Evolutionary conservation across 257 asterid species (phyloP), one percentile per base, ranked within the genome.

Genomic region (Gentiana straminea): DNA sequence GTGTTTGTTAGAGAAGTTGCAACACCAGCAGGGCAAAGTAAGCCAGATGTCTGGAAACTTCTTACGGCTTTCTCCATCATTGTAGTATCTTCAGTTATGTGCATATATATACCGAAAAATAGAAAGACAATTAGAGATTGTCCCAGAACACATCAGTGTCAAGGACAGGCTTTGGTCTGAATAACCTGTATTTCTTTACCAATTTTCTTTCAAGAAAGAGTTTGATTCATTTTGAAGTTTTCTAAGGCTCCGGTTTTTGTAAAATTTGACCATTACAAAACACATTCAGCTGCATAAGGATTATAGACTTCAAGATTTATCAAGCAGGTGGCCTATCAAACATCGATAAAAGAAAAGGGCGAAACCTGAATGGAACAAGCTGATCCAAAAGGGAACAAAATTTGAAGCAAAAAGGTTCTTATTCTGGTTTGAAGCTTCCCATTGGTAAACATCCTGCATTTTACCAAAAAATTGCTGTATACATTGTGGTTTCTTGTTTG

Each of bases 381-480:
- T 61, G 44, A 86, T 71, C 97, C 99, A 92, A 77, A 92, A 54
- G 8, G 99, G 99, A 35, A 78, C 63, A 56, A 83, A 89, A 68
- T 89, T 89, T 65, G 95, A 89, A 2, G 94, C 93, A 60, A 74
- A 86, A 61, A 64, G 3, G 53, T 81, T 70, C 59, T 49, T 60
- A 55, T 89, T 89, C 69, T 81, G 99, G 74, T 66, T 59, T n/a
- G 83, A 70, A 55, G 77, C 70, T 11, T 67, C 74, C 93, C 86
- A 92, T 52, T 9, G 64, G 61, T 81, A 72, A 70, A 71, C 73
- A 53, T 57, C 84, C 95, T 79, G 52, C 61, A 35, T 2, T 9
- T 47, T 5, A 10, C 1, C 32, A 46, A 49, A 37, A 7, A 10
- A 8, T 2, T 13, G 5, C 53, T 46, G 54, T 8, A 5, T n/a